Evolutionary conservation across 2,329 filamentous ascomycete genomes (phyloP), one percentile per base, ranked within the genome.

Genomic region (Clathrospora elynae): DNA sequence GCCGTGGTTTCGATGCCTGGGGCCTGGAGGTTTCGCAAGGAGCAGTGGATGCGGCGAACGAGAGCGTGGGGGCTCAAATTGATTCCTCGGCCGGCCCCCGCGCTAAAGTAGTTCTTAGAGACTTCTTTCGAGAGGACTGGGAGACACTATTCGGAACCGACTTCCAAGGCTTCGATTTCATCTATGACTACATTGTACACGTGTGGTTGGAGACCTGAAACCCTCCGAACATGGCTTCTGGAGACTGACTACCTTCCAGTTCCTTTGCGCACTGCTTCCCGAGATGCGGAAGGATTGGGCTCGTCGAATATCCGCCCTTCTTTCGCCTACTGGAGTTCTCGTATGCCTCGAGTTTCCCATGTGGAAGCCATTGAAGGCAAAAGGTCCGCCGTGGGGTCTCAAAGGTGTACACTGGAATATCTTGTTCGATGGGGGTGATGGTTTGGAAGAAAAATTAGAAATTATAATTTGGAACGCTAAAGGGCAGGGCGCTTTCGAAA

Each of bases 321-420:
- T 84, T 6, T 68, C 75, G 17, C 72, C 74, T 8, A 67, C 65
- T 2, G 78, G 79, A 3, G 72, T 73, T 36, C 69, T 84, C 32
- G 72, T 84, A 24, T 83, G 80, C 68, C 76, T 93, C 39, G 87
- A 93, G 66, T 93, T 85, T 66, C 88, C 88, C 8, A 81, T 84
- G 2, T 78, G 79, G 51, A 91, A 90, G 66, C 75, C 80, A 28
- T 77, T 85, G 17, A 75, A 74, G 12, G 73, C 77, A 13, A 75
- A 76, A 4, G 88, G 88, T 0, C 88, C 88, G n/a, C 88, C 89
- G 1, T 90, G 82, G 77, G 83, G 82, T 11, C 71, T 88, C 25
- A 78, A 80, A n/a, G 78, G 49, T 32, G 44, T 55, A 22, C 45
- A 56, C 33, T 48, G 42, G 36, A 45, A 52, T n/a, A 24, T 53